Percentiles rank a stretch among this genome's conserved stretches.
Conservation (phyloP, 1,139 yeast genomes). For the Blastobotrys illinoisensis region DNA sequence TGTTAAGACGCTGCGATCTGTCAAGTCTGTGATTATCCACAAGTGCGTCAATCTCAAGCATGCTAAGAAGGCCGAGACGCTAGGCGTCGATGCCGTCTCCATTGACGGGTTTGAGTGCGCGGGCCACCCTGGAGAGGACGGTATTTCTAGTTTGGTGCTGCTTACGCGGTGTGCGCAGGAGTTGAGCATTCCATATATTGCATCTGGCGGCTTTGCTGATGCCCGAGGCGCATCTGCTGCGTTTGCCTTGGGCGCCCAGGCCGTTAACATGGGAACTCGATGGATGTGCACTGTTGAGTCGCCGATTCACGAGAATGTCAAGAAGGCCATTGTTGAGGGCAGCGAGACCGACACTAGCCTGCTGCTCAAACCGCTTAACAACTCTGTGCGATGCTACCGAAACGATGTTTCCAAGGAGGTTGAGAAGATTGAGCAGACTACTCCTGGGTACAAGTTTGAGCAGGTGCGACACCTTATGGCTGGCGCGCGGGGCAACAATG, state of each 20-base stretch:
- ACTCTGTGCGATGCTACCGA: constrained; percentile 32
- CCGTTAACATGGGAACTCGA: constrained; percentile 35
- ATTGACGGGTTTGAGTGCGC: constrained; percentile 37
- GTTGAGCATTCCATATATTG: constrained; percentile 32
- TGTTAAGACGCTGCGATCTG: constrained; percentile 20
- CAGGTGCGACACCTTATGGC: constrained; percentile 29
- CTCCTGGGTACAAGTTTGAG: constrained; percentile 22
- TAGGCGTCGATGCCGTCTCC: constrained; percentile 33
- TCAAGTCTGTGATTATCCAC: constrained; percentile 29
- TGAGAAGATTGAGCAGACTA: constrained; percentile 25
- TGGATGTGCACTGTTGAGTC: constrained; percentile 33
- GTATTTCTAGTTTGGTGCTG: constrained; percentile 28
- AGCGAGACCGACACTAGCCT: constrained; percentile 31
- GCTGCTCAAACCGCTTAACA: constrained; percentile 29
- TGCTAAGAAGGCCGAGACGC: constrained; percentile 31
- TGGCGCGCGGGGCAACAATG: constrained; percentile 30
- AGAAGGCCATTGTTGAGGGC: constrained; percentile 30
- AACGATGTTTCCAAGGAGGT: constrained; percentile 31
- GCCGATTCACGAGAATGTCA: constrained; percentile 32
- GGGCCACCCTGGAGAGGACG: constrained; percentile 37
- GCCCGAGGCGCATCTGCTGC: constrained; percentile 35
- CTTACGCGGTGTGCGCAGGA: constrained; percentile 29
- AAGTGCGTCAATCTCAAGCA: constrained; percentile 32
- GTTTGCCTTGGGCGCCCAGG: constrained; percentile 33
- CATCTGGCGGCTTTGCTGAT: constrained; percentile 36